Conservation (phyloP, 2,329 filamentous ascomycete genomes). For the Penicillium sp. region DNA sequence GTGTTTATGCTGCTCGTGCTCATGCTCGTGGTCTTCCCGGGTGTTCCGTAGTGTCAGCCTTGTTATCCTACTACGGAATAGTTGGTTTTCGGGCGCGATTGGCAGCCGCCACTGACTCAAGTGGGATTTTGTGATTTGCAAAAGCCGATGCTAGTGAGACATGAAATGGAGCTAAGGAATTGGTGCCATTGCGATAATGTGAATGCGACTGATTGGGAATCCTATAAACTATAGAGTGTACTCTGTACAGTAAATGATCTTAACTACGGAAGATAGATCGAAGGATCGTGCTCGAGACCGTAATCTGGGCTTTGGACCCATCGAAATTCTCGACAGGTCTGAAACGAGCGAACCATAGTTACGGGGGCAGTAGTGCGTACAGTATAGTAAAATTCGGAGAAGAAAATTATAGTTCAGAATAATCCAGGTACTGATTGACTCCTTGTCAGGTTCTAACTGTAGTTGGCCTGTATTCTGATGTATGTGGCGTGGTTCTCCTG, state of each 20-base stretch:
- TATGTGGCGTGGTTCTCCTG: conserved; percentile 2
- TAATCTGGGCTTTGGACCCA: too few relatives aligned
- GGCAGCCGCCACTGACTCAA: conserved; percentile 13
- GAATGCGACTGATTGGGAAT: too few relatives aligned
- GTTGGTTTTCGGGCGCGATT: background rate
- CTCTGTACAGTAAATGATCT: too few relatives aligned
- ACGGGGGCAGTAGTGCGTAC: too few relatives aligned
- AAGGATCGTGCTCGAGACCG: background rate
- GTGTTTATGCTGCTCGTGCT: background rate
- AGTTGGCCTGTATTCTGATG: background rate
- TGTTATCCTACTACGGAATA: background rate
- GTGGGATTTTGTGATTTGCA: conserved; percentile 1
- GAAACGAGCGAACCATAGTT: too few relatives aligned
- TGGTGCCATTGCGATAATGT: background rate
- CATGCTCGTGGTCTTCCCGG: background rate
- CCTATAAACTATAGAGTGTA: too few relatives aligned
- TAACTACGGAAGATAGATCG: background rate
- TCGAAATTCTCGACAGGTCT: too few relatives aligned
- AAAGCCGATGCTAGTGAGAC: background rate
- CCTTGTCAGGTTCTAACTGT: background rate
- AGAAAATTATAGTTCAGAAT: too few relatives aligned
- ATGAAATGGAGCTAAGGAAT: background rate
- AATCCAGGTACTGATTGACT: too few relatives aligned
- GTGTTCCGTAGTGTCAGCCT: background rate
- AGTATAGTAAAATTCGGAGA: too few relatives aligned